Evolutionary conservation across 305 asterid species (phyloP), one percentile per base, ranked within the genome.

Genomic region (Rubia tinctorum): DNA sequence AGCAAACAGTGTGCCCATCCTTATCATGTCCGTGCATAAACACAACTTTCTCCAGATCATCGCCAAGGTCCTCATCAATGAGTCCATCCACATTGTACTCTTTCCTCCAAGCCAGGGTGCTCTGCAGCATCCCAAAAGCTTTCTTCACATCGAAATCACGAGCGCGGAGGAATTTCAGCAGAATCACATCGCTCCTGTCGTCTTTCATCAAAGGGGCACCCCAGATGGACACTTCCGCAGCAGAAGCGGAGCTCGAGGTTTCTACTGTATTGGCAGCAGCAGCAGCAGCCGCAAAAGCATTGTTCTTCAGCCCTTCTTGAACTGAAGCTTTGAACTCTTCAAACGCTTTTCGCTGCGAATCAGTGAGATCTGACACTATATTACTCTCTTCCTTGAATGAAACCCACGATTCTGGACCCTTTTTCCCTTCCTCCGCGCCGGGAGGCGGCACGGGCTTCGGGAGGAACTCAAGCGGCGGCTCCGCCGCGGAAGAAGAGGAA

Each of bases 1-100:
- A 94, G 60, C 99, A 94, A n/a, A 94, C 97, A 2, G 92, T 88
- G 64, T 91, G 99, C 23, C 98, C 96, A 15, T 88, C 93, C 75
- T 86, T 90, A 71, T 94, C 99, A 43, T 78, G 83, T 4, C 98
- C 98, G 74, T 91, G 94, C 96, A 87, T 93, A 80, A 93, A 93
- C 59, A 91, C 98, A 59, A 90, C 87, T 49, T 93, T 93, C 56
- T 93, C 98, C 30, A 88, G 89, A 80, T 91, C 88, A 72, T 91
- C 96, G 3, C 98, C 96, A 27, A 90, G 86, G 17, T 91, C 90
- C n/a, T 91, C 97, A 45, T 87, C 82, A 64, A 90, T 68, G 7
- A 89, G 56, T 40, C 82, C 96, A 30, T 93, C 96, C 0, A 91
- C 89, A 22, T 84, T 84, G 40, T 86, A 88, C 20, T 88, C 88